These are phyloP conservation scores for Mediolabrus comicus DNA, from an alignment of 108 stramenopile species.

Conservation along the genomic window DNA sequence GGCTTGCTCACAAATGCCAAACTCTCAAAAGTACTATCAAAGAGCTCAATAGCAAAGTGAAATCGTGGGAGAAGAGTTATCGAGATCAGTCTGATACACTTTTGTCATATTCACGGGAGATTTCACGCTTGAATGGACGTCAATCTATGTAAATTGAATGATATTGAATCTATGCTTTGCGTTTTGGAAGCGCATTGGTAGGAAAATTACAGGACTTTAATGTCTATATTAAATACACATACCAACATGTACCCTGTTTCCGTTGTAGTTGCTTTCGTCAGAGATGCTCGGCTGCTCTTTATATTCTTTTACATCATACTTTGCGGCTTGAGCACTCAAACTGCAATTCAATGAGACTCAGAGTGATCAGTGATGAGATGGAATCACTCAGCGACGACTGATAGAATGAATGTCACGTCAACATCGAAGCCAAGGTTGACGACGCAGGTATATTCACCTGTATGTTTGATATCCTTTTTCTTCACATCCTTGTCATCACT, in stretches of 20 bases:
- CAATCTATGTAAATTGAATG: too few relatives aligned
- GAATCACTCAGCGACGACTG: slow-evolving; percentile 43
- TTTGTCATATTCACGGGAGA: neutral
- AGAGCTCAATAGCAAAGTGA: neutral
- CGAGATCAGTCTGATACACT: neutral
- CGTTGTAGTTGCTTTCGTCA: too few relatives aligned
- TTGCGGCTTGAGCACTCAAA: neutral
- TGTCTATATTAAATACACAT: too few relatives aligned
- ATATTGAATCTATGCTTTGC: neutral
- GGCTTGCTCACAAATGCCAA: neutral
- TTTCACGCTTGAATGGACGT: neutral
- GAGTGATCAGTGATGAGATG: neutral
- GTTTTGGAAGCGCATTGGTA: neutral
- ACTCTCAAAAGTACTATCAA: neutral
- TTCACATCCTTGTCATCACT: slow-evolving; percentile 49
- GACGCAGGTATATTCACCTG: slow-evolving; percentile 54
- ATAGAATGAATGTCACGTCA: slow-evolving; percentile 45
- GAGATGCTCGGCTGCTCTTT: too few relatives aligned
- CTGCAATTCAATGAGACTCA: too few relatives aligned
- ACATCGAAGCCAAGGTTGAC: slow-evolving; percentile 58
- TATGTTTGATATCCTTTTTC: slow-evolving; percentile 66
- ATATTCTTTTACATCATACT: too few relatives aligned
- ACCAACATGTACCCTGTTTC: too few relatives aligned
- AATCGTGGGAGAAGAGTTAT: neutral
- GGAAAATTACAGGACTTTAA: too few relatives aligned